Base-by-base conservation (phyloP, 805 yeast species). In the Priceomyces carsonii region DNA sequence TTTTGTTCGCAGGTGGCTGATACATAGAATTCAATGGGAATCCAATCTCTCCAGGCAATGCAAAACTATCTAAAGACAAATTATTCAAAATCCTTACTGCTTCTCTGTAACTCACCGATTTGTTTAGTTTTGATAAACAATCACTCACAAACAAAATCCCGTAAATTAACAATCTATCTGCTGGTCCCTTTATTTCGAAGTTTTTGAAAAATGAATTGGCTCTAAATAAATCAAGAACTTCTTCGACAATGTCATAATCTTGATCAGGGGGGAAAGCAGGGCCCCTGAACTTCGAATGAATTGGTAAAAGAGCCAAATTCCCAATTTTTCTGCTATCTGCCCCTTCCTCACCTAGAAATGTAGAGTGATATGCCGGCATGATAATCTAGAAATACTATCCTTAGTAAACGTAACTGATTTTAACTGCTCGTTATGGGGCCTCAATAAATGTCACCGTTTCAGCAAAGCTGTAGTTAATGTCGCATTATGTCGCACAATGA, bases 191-290 rank as follows among this genome's bases (percentile, higher is more conserved):
- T 67, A 93, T 90, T 66, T 93, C 99, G 59, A 93, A 93, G 71
- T 93, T 93, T 59, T 86, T 85, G 77, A 93, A 93, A 65, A 93
- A 91, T 8, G 96, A 85, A 62, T 93, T 93, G 50, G 97, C 96
- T 47, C 99, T 75, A 64, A 93, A 93, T 36, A 93, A 72, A 61
- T 93, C 98, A 36, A 93, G 66, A 18, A 81, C 75, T 60, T 93
- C 99, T 59, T 93, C 99, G 38, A 86, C 75, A 38, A 93, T 85
- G 63, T 93, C 99, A 57, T 90, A 91, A 28, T 66, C 73, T 38
- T 79, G 77, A 12, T 76, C 71, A 5, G 95, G 91, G 3, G 72
- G 71, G 59, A 82, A 88, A 1, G 96, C 83, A 7, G 99, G 98
- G 4, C 99, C 98, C 48, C 96, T 76, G 60, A 77, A 83, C 48